Evolutionary conservation across 345 rosid species (phyloP), one percentile per base, ranked within the genome.

Genomic region (Eucalyptus urophylla): DNA sequence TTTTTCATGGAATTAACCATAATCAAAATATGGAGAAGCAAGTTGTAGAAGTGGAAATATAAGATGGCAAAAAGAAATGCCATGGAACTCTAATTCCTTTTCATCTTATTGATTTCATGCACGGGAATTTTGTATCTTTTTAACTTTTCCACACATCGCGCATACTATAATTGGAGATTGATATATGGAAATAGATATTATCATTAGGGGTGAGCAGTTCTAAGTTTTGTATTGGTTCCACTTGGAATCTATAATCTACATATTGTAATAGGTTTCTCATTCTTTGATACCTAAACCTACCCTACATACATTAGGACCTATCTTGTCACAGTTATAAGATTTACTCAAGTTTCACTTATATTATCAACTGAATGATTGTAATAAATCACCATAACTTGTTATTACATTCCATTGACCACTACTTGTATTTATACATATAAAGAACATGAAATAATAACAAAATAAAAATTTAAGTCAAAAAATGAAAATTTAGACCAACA

Each of bases 401-500:
- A 53, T 53, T 21, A 53, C 58, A 21, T 53, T 53, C 25, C 25
- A 21, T 0, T 1, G 0, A 53, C 25, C 58, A 53, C 19, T 21
- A 53, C 24, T 21, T 53, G 58, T 53, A 53, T 19, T 53, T 53
- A 53, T 53, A 53, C 25, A 53, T 53, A 53, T 53, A 53, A 21
- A 53, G 25, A 53, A 53, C 0, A 53, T 53, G 25, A 21, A 53
- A 53, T 53, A 53, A 1, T 53, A 53, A 53, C 4, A 53, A 53
- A 21, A 21, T 53, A 8, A 53, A 53, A 53, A 4, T 8, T 53
- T 53, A 1, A 53, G 0, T 21, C 25, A 21, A 21, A 19, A 53
- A 53, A 21, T 53, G 58, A 53, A 53, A 53, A 0, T 53, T 53
- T 1, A 19, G 0, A 53, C 11, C 11, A 4, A 0, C 2, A 11